Percentiles rank a stretch among this genome's conserved stretches.
Evolutionary conservation across 495 filamentous ascomycete genomes (phyloP).

Genomic region (Barbatosphaeria neglecta): DNA sequence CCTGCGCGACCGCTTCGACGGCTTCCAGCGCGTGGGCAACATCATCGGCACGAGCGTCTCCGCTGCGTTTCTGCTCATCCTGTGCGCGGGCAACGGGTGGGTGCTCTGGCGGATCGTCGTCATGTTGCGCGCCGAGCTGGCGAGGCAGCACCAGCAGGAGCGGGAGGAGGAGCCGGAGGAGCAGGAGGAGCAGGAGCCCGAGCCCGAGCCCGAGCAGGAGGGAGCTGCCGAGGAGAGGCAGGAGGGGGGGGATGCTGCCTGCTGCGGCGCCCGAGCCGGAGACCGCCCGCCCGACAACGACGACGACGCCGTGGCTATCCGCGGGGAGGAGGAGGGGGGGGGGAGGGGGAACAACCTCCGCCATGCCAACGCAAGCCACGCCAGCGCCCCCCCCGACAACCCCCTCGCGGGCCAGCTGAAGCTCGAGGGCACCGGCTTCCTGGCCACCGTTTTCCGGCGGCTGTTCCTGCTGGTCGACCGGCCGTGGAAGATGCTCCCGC

Average conservation of each 20-base stretch:
- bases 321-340: constrained; percentile 1
- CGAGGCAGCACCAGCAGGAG: constrained; percentile 17
- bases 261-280: no score
- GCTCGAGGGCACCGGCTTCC: constrained; percentile 64
- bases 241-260: no score
- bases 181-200: constrained; percentile 6
- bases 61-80: constrained; percentile 66
- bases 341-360: no score
- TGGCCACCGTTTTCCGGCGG: constrained; percentile 59
- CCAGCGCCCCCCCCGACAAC: constrained; percentile 15
- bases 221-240: no score
- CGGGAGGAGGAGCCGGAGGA: constrained; percentile 6
- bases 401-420: constrained; percentile 50
- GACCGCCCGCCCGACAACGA: constrained; percentile 5
- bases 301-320: constrained; percentile 2
- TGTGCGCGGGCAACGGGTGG: constrained; percentile 77
- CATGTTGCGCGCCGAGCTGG: constrained; percentile 51
- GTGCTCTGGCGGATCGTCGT: constrained; percentile 65
- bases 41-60: constrained; percentile 81
- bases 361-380: background rate
- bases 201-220: no score
- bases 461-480: constrained; percentile 77
- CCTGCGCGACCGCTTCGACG: constrained; percentile 64
- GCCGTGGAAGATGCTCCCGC: constrained; percentile 96
- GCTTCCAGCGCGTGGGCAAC: constrained; percentile 69